Evolutionary conservation across 805 yeast genomes (phyloP), one percentile per base, ranked within the genome.

Genomic region (Saccharomycopsis vini): DNA sequence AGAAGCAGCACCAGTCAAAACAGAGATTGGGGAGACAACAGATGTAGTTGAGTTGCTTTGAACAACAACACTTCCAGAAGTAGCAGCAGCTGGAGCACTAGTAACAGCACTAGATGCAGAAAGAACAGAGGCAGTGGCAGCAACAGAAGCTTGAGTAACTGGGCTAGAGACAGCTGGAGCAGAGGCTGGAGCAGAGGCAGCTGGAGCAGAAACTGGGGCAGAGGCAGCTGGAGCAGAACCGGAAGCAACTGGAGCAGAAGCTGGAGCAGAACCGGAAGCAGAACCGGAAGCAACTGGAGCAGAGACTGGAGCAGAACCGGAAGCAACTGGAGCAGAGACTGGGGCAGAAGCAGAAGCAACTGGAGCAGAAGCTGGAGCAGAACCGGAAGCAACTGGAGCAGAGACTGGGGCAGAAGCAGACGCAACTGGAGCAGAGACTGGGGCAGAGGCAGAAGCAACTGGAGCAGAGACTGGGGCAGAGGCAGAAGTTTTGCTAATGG

Each of bases 1-100:
- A 23, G 31, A n/a, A 15, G n/a, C n/a, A n/a, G n/a, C n/a, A n/a
- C 23, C 24, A 31, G 37, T 31, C 10, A 31, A 29, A 13, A 18
- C 49, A 26, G 54, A 47, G 36, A 46, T 49, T 46, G 54, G 52
- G 36, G 16, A 28, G 20, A 15, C 19, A 7, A 15, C 9, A n/a
- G n/a, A n/a, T n/a, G n/a, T n/a, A n/a, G n/a, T n/a, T 28, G 31
- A 13, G n/a, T 7, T 35, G n/a, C 22, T 10, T 10, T 6, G 7
- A 13, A 6, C 13, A 4, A 28, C 23, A 15, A 13, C 28, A n/a
- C 15, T n/a, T 10, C 12, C 12, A 28, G 31, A 13, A 28, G 13
- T 13, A n/a, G n/a, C n/a, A n/a, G n/a, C n/a, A n/a, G n/a, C n/a
- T n/a, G n/a, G n/a, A n/a, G n/a, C n/a, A n/a, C n/a, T n/a, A n/a